Evolutionary conservation across 495 filamentous ascomycete genomes (phyloP), one percentile per base, ranked within the genome.

Genomic region (Penicillium dipodomyicola): DNA sequence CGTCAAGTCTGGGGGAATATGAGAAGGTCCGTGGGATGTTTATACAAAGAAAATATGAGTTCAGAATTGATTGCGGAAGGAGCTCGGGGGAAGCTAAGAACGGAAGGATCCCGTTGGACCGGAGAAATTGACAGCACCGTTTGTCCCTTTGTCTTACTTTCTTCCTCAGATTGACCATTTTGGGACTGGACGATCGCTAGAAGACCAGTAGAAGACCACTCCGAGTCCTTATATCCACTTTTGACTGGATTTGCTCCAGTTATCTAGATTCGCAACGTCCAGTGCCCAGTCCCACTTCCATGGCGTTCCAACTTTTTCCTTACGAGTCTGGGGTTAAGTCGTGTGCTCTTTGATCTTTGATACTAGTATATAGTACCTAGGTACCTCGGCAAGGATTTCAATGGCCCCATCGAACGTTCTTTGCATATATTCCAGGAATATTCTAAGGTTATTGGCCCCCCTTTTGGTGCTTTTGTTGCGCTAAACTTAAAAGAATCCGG

Each of bases 381-480:
- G 22, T 22, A 22, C 15, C 45, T 47, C 45, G 45, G 49, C 6
- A 25, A 11, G 5, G 22, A 37, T 11, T 50, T 19, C 6, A 27
- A 14, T 46, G 10, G 3, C 29, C 29, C 11, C 25, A 32, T 49
- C 11, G 14, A 37, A 20, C 7, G 20, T 23, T 25, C 22, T n/a
- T 2, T 29, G 43, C 23, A 46, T 20, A 46, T 20, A 22, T 30
- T 11, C 9, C 29, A 11, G 3, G 8, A 30, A 10, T 30, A 30
- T 30, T 30, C 3, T 1, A 30, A 30, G 29, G 9, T 30, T 10
- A 33, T 33, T 3, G 30, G 49, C 1, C 37, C 49, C 49, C 12
- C 25, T 43, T 52, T 42, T 9, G 15, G 50, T 52, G 9, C 50
- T 42, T 52, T 32, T 20, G 17, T 29, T 39, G 37, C 50, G 17